Percentiles rank a stretch among this genome's conserved stretches.
Conservation (phyloP, 345 rosid genomes). For the Brassica rapa region DNA sequence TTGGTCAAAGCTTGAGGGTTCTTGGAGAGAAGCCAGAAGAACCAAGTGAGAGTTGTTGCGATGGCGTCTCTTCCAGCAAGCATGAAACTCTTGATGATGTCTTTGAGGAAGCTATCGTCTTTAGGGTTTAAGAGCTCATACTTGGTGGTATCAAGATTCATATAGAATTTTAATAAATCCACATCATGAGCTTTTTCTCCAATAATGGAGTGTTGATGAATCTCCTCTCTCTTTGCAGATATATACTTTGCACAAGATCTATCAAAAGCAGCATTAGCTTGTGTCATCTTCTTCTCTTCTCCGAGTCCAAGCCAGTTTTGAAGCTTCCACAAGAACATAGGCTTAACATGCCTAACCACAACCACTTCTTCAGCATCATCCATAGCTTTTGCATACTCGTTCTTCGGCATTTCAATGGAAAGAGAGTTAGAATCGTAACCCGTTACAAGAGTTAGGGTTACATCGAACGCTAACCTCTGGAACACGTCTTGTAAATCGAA, state of each 20-base stretch:
- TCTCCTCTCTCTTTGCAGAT: slow-evolving; percentile 33
- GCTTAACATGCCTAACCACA: slow-evolving; percentile 34
- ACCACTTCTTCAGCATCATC: slow-evolving; percentile 43
- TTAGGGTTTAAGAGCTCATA: slow-evolving; percentile 26
- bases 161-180: slow-evolving; percentile 28
- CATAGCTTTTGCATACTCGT: slow-evolving; percentile 37
- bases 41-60: slow-evolving; percentile 47
- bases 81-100: slow-evolving; percentile 48
- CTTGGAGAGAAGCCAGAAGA: slow-evolving; percentile 51
- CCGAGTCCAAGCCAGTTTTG: slow-evolving; percentile 42
- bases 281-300: slow-evolving; percentile 44
- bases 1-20: slow-evolving; percentile 44
- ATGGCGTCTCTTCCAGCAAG: slow-evolving; percentile 53
- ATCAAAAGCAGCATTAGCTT: slow-evolving; percentile 29
- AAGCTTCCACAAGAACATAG: slow-evolving; percentile 36
- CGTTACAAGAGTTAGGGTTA: slow-evolving; percentile 43
- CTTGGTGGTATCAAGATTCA: slow-evolving; percentile 27
- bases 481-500: slow-evolving; percentile 49
- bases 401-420: slow-evolving; percentile 38
- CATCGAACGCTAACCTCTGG: slow-evolving; percentile 50
- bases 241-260: slow-evolving; percentile 31
- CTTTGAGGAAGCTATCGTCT: slow-evolving; percentile 51
- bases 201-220: background rate
- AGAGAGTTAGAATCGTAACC: slow-evolving; percentile 44
- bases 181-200: slow-evolving; percentile 15